Percentiles rank a stretch among this genome's conserved stretches.
These are phyloP conservation scores for Penicillium sp. DNA, from an alignment of 2,329 filamentous ascomycete genomes.

Conservation along the genomic window DNA sequence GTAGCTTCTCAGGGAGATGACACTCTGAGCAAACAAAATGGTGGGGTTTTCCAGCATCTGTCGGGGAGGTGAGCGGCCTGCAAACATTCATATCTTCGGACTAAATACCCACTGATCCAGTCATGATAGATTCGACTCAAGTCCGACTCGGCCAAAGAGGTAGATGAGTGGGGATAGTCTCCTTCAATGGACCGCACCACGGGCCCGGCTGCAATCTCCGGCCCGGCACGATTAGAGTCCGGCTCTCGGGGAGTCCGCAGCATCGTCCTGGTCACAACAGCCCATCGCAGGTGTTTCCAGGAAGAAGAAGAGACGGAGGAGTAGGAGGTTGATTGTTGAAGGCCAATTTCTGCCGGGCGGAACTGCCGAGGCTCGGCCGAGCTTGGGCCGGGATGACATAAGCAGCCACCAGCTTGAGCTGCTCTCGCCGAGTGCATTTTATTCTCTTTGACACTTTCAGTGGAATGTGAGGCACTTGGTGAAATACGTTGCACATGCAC, in stretches of 20 bases:
- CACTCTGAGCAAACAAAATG: constrained; percentile 36
- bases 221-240: not conserved
- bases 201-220: not conserved
- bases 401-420: not conserved
- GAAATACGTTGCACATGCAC: too few species aligned
- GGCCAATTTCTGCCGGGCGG: too few species aligned
- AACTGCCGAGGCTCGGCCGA: constrained; percentile 6
- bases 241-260: constrained; percentile 1
- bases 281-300: not conserved
- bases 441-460: not conserved
- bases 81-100: not conserved
- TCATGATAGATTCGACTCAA: constrained; percentile 30
- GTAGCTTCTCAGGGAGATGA: constrained; percentile 29
- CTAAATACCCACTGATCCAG: constrained; percentile 31
- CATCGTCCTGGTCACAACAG: not conserved
- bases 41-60: constrained; percentile 35
- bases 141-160: not conserved
- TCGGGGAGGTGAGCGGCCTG: not conserved
- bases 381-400: constrained; percentile 17
- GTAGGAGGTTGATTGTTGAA: too few species aligned
- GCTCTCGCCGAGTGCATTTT: not conserved
- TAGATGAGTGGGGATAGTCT: not conserved
- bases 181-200: constrained; percentile 14
- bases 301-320: not conserved
- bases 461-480: not conserved